Evolutionary conservation across 345 rosid species (phyloP).

Genomic region (Turritis glabra): DNA sequence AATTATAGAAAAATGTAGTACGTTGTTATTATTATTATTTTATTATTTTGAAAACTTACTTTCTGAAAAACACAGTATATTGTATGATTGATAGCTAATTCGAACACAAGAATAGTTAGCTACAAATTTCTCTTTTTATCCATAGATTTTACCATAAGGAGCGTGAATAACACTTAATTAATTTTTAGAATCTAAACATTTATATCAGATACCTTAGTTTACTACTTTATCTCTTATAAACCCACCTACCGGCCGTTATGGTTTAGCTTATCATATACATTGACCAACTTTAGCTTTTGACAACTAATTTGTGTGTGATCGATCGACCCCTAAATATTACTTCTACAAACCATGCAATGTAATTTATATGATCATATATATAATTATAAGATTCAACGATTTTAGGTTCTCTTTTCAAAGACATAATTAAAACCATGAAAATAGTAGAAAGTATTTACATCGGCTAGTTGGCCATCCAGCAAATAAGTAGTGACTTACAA

Average conservation of each 20-base stretch:
- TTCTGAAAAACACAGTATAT: too few species aligned
- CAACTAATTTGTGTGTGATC: background rate
- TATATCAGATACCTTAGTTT: background rate
- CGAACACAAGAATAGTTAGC: background rate
- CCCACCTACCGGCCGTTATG: background rate
- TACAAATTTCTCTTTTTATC: too few species aligned
- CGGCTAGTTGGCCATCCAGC: background rate
- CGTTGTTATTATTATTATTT: too few species aligned
- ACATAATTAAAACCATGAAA: background rate
- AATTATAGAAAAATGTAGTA: too few species aligned
- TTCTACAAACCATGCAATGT: background rate
- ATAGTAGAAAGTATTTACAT: background rate
- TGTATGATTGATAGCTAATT: background rate
- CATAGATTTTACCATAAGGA: too few species aligned
- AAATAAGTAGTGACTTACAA: constrained; percentile 2
- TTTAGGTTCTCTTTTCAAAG: background rate
- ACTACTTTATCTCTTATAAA: background rate
- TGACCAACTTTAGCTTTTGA: background rate
- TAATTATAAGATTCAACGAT: too few species aligned
- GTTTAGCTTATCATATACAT: background rate
- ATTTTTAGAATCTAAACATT: background rate
- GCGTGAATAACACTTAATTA: background rate
- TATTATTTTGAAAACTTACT: too few species aligned
- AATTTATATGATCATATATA: background rate
- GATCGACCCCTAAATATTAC: background rate